Base-by-base conservation (phyloP, 116 monocot species). In the Posidonia oceanica region DNA sequence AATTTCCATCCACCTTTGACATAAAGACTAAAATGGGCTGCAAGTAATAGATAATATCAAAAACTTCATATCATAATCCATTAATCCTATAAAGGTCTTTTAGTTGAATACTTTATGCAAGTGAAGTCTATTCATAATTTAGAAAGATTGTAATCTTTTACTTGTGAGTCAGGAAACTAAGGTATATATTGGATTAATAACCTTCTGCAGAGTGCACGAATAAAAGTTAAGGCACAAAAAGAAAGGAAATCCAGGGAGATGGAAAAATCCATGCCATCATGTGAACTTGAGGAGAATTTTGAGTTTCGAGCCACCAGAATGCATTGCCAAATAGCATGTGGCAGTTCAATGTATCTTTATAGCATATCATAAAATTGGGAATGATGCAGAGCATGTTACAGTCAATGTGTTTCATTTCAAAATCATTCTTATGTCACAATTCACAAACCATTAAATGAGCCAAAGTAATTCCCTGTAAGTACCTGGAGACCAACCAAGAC, bases 21-120 rank as follows among this genome's bases (percentile, higher is more conserved):
- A 96, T 91, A 69, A 81, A 91, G 7, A 96, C 96, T 29, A 96
- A 72, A 83, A 96, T 89, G 21, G 96, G 96, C 96, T 96, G 85
- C 66, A 82, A 51, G 8, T 57, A 73, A 75, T 59, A 37, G 55
- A 67, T 21, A 75, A 63, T 14, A 13, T 20, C 17, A 66, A 66
- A 66, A 44, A n/a, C 41, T 41, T 66, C 66, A 40, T 54, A 68
- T 44, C 1, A 68, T 20, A 23, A 22, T 21, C 68, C 5, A 29
- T 29, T 29, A 29, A 29, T 29, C 29, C 29, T 29, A 29, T 66
- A 18, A 39, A 66, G 12, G 39, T 66, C 16, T 44, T 66, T 42
- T 18, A 7, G 5, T 2, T n/a, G 39, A 23, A 42, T 42, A 36
- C 14, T 48, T 53, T 23, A 22, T 42, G 22, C 29, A 29, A 29